Base-by-base conservation (phyloP, 768 basidiomycete genomes). In the Tricholoma matsutake region DNA sequence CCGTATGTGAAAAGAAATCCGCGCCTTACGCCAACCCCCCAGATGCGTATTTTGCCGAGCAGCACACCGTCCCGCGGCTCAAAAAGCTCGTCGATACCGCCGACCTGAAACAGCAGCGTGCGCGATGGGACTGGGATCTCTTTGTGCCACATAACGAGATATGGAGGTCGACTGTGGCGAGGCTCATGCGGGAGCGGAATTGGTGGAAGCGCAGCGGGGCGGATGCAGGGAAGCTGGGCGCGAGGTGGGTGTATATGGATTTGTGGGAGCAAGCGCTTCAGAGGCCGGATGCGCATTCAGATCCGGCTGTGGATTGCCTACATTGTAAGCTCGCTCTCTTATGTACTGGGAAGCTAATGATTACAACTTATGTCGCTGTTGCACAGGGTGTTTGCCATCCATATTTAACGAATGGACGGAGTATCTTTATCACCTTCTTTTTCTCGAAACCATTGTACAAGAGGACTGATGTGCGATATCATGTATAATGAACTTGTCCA, bases 51-150 rank as follows among this genome's bases (percentile, higher is more conserved):
- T 54, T 60, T 6, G 56, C 62, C 9, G 70, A 71, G 54, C 29
- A 59, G 37, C 54, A 65, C 49, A 61, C 64, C 39, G 62, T 65
- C 54, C 59, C 63, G n/a, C 64, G 68, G 11, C 68, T 71, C 14
- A 59, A 64, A 31, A 64, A 64, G 4, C 63, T 65, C 39, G 63
- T 68, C 9, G 58, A 63, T 29, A 47, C 49, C 31, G 22, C 61
- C 34, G 37, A 68, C 11, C 49, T 67, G 25, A 69, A 67, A 57
- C 61, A 66, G 34, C 65, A 67, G 25, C 62, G 68, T 14, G 61
- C 61, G 16, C 54, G 68, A 16, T 72, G 71, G 71, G 71, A 72
- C 47, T 72, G 71, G 71, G 69, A 72, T 49, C 59, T 72, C 7
- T 72, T 72, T 22, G 64, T 65, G 58, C 55, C 59, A 37, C 68